Evolutionary conservation across 768 basidiomycete genomes (phyloP).

Genomic region (Punctularia strigosozonata): DNA sequence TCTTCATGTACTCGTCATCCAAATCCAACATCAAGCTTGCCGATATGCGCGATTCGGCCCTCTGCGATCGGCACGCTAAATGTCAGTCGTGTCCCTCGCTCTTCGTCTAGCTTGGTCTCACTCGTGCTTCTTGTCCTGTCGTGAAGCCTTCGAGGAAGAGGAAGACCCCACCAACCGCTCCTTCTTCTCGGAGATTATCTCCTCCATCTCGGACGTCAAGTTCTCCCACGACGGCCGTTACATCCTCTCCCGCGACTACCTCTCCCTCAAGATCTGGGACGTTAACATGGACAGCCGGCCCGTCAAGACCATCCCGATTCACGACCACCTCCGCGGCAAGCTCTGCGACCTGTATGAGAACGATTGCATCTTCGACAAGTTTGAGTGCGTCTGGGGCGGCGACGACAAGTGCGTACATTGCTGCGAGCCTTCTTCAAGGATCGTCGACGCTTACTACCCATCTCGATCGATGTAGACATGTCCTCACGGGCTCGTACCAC

Average conservation of each 20-base stretch:
- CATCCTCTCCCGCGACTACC: conserved; percentile 92
- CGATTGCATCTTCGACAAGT: conserved; percentile 99
- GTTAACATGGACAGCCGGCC: conserved; percentile 97
- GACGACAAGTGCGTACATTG: conserved; percentile 78
- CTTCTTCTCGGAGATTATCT: conserved; percentile 99
- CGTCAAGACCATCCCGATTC: conserved; percentile 95
- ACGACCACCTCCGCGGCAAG: conserved; percentile 94
- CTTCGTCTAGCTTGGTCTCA: conserved; percentile 2
- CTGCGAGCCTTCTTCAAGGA: conserved; percentile 12
- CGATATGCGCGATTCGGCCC: conserved; percentile 96
- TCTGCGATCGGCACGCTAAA: conserved; percentile 95
- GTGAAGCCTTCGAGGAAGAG: conserved; percentile 92
- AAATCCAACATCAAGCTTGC: conserved; percentile 99
- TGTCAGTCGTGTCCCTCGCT: conserved; percentile 38
- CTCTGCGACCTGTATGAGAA: conserved; percentile 99
- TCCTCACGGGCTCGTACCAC: conserved; percentile 98
- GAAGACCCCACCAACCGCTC: conserved; percentile 96
- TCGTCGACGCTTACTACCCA: conserved; percentile 4
- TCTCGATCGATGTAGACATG: conserved; percentile 45
- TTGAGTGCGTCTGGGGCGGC: conserved; percentile 97
- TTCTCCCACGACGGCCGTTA: conserved; percentile 97
- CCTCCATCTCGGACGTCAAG: conserved; percentile 98
- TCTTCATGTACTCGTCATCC: conserved; percentile 99
- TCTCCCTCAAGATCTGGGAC: conserved; percentile 99
- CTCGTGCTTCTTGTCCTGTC: conserved; percentile 7